Evolutionary conservation across 495 filamentous ascomycete species (phyloP), one percentile per base, ranked within the genome.

Genomic region (Daldinia vernicosa): DNA sequence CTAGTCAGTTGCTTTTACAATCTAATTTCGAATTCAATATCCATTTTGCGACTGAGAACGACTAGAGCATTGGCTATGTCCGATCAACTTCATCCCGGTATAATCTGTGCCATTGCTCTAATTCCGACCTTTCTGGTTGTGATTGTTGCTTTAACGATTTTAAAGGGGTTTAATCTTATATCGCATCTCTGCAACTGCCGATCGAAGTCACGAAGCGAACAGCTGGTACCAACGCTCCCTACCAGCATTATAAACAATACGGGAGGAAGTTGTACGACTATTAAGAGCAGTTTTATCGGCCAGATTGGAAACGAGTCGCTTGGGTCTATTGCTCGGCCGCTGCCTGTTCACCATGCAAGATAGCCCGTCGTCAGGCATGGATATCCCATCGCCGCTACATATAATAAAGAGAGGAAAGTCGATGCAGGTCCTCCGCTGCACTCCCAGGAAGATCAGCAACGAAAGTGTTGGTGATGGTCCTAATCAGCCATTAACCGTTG

Each of bases 51-150:
- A 57, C 47, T 63, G 52, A 59, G 33, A 58, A 37, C 65, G 50
- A 67, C 70, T 64, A 52, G 35, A 74, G 71, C 67, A 58, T 72
- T 60, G 72, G 76, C 66, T 71, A 76, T 79, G 77, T 78, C 76
- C 75, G 77, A 77, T 56, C 76, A 68, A 62, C 35, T 66, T 15
- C 69, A 70, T 69, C 74, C 65, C 39, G 47, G 76, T 64, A 75
- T 74, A 63, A 79, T 87, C 66, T 80, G 82, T 60, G 79, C 82
- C 39, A 80, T 89, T 64, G 79, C 87, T 66, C 74, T 89, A n/a
- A 81, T 89, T 55, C 87, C 88, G 28, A 84, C 86, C 56, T 24
- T 52, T 30, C 28, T 77, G 7, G 37, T 74, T 53, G 27, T 74
- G 32, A 27, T 58, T 14, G 33, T 77, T 8, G 14, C 71, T 33